Evolutionary conservation across 2,329 filamentous ascomycete genomes (phyloP).

Genomic region (Cercospora zeina): DNA sequence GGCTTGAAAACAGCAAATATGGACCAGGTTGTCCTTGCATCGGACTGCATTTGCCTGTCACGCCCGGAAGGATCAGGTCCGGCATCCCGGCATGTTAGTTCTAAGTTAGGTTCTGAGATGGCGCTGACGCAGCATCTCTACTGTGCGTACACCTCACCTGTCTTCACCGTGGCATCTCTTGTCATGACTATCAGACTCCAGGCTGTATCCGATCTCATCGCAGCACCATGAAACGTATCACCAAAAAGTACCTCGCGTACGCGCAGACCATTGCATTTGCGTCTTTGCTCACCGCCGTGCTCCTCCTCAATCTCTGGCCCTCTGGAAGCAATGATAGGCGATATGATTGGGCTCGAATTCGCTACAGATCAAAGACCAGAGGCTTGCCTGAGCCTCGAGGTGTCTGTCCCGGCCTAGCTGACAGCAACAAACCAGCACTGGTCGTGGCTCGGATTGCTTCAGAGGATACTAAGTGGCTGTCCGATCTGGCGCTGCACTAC

Average conservation of each 20-base stretch:
- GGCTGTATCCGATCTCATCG: neutral
- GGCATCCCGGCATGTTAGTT: neutral
- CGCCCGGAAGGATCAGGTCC: neutral
- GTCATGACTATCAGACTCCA: neutral
- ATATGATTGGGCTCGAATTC: conserved; percentile 49
- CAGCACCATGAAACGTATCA: conserved; percentile 21
- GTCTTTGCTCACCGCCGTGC: conserved; percentile 18
- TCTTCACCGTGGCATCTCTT: neutral
- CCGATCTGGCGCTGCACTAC: conserved; percentile 43
- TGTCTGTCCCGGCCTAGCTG: conserved; percentile 46
- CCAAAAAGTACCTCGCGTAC: conserved; percentile 20
- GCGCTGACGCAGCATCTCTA: neutral
- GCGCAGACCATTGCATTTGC: conserved; percentile 18
- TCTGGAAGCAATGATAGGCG: conserved; percentile 19
- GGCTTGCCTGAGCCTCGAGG: conserved; percentile 42
- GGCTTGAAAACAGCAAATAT: neutral
- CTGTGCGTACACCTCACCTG: neutral
- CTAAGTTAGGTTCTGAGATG: neutral
- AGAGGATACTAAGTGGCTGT: conserved; percentile 48
- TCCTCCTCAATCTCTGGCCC: conserved; percentile 20
- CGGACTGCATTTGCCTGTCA: neutral
- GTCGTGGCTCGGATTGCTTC: conserved; percentile 46
- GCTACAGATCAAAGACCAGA: conserved; percentile 45
- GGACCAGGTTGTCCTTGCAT: neutral
- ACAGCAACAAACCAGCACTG: conserved; percentile 47